A percentile compares a stretch with the other conserved stretches of the same genome.
Conservation (phyloP, 2,329 filamentous ascomycete species). For the Ophiocordyceps camponoti-saundersi region DNA sequence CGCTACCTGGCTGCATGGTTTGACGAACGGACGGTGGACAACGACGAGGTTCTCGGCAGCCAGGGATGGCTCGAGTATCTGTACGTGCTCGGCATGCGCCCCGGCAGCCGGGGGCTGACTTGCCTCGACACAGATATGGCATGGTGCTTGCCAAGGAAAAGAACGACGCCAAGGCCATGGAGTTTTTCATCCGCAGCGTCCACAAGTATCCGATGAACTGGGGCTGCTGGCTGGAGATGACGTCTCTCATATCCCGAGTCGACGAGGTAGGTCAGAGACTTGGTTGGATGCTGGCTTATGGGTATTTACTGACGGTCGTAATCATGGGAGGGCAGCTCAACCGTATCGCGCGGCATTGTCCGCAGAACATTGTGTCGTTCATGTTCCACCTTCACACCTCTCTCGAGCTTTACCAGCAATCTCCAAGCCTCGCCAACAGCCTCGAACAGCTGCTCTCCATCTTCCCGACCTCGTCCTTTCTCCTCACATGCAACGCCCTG, state of each 20-base stretch:
- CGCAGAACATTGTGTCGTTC: constrained; percentile 80
- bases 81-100: constrained; percentile 16
- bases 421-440: constrained; percentile 53
- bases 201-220: constrained; percentile 89
- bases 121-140: constrained; percentile 44
- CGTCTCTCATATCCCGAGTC: constrained; percentile 56
- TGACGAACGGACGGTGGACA: constrained; percentile 39
- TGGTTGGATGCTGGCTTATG: not conserved
- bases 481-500: constrained; percentile 77
- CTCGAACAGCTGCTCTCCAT: constrained; percentile 65
- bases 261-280: constrained; percentile 50
- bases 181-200: constrained; percentile 76
- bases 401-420: constrained; percentile 81
- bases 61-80: constrained; percentile 92
- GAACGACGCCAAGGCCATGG: constrained; percentile 69
- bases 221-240: constrained; percentile 92
- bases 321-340: constrained; percentile 37
- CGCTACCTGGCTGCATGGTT: constrained; percentile 72
- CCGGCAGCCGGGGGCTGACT: not conserved
- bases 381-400: constrained; percentile 88
- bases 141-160: constrained; percentile 82
- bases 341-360: constrained; percentile 53
- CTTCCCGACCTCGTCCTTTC: constrained; percentile 76
- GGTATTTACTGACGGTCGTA: not conserved
- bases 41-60: constrained; percentile 42